Evolutionary conservation across 129 eudicot genomes (phyloP), one percentile per base, ranked within the genome.

Genomic region (Saussurea involucrata): DNA sequence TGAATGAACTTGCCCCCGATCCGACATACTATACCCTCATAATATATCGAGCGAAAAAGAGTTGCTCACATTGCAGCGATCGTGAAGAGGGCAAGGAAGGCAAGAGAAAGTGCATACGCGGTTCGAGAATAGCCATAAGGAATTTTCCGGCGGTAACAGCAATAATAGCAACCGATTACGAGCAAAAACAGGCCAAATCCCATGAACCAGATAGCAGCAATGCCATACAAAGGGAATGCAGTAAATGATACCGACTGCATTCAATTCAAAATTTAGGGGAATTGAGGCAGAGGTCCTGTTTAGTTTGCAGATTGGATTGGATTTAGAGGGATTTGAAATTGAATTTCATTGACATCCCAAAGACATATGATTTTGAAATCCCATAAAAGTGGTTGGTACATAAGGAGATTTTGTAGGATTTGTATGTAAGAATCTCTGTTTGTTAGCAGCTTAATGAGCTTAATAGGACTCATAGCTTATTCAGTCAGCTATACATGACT

Each of bases 191-290:
- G 3, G 36, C 99, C 99, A 70, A 86, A 88, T 33, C 81, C 87
- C 73, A 84, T 46, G 74, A 92, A 85, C 99, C 97, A 95, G 53
- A 88, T 9, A 68, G 84, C 85, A 67, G 99, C 97, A 69, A 85
- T 69, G 42, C 73, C 55, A 80, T 88, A 83, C 28, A 90, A 78
- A n/a, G 96, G 90, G 33, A 79, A 77, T 61, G 89, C 97, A 55
- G 88, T 85, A 58, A 79, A 95, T 70, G 78, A 83, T 46, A 81
- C 97, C 69, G 99, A 95, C 97, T 95, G 98, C 85, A 88, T 32
- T 17, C 20, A 68, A 70, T 68, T 17, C 3, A 34, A 76, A 25
- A 20, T 20, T 68, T 24, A 77, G 28, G 42, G 20, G 61, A 61
- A 3, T 24, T 17, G 11, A 31, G 2, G 24, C 13, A 13, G n/a